A percentile compares a stretch with the other conserved stretches of the same genome.
These are phyloP conservation scores for Solanum medicagineum DNA, from an alignment of 257 asterid species.

Conservation along the genomic window DNA sequence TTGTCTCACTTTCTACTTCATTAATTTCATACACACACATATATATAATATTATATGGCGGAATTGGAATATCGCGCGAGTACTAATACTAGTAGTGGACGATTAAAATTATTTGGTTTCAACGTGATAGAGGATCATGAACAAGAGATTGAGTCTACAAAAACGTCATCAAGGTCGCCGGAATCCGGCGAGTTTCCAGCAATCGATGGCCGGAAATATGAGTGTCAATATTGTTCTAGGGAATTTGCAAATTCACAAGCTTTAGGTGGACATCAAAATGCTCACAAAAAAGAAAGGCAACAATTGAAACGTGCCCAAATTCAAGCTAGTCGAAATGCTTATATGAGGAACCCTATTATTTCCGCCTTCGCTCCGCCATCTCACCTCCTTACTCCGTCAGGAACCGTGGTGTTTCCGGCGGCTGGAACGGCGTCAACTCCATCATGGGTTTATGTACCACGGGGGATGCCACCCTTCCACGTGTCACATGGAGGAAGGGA, in stretches of 20 bases:
- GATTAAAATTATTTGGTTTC: conserved; percentile 79
- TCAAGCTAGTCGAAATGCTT: conserved; percentile 77
- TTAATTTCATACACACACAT: neutral
- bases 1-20: neutral
- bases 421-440: conserved; percentile 12
- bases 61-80: conserved; percentile 28
- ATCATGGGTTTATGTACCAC: conserved; percentile 71
- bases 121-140: conserved; percentile 38
- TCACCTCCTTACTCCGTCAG: conserved; percentile 59
- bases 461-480: conserved; percentile 55
- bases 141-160: conserved; percentile 28
- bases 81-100: conserved; percentile 21
- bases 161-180: conserved; percentile 25
- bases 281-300: conserved; percentile 88
- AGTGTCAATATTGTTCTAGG: conserved; percentile 90
- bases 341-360: conserved; percentile 81
- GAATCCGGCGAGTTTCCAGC: conserved; percentile 26
- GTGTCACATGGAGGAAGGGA: conserved; percentile 40
- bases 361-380: conserved; percentile 80
- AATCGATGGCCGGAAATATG: conserved; percentile 71
- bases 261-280: conserved; percentile 96
- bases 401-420: conserved; percentile 20
- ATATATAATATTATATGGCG: conserved; percentile 25
- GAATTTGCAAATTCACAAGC: conserved; percentile 97
- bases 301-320: conserved; percentile 86